These are phyloP conservation scores for Euphorbia pulcherrima DNA, from an alignment of 345 rosid genomes.

Conservation along the genomic window DNA sequence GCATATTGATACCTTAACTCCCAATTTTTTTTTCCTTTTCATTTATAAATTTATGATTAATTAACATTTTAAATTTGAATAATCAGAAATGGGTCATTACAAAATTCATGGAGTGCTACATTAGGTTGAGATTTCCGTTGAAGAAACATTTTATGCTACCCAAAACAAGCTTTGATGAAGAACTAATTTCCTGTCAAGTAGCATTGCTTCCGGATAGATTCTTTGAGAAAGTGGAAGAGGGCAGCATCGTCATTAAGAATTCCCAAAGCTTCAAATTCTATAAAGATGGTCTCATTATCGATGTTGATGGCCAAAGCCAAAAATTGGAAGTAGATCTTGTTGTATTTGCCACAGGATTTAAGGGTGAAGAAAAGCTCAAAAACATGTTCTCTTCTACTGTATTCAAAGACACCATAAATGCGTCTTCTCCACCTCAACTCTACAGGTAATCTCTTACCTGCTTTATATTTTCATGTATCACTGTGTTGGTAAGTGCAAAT, in stretches of 20 bases:
- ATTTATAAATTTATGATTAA: background rate
- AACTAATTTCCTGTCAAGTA: slow-evolving; percentile 14
- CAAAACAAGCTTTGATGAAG: slow-evolving; percentile 12
- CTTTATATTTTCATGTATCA: too few relatives aligned
- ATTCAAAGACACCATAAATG: slow-evolving; percentile 18
- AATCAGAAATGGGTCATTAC: slow-evolving; percentile 28
- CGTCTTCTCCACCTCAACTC: slow-evolving; percentile 9
- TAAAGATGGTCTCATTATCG: slow-evolving; percentile 19
- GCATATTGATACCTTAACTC: too few relatives aligned
- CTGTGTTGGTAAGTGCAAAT: too few relatives aligned
- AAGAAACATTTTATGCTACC: slow-evolving; percentile 31
- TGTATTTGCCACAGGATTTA: slow-evolving; percentile 41
- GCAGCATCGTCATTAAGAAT: slow-evolving; percentile 29
- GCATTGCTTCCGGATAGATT: slow-evolving; percentile 24
- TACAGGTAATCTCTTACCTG: slow-evolving; percentile 26
- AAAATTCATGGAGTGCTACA: slow-evolving; percentile 20
- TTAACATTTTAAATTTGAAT: background rate
- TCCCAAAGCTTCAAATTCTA: slow-evolving; percentile 24
- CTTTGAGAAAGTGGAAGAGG: slow-evolving; percentile 31
- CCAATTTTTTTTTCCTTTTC: too few relatives aligned
- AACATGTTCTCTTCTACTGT: slow-evolving; percentile 24
- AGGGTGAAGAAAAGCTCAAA: slow-evolving; percentile 36
- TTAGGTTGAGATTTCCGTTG: slow-evolving; percentile 23
- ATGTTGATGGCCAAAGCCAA: slow-evolving; percentile 16
- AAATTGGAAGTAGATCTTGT: slow-evolving; percentile 22